Evolutionary conservation across 1,139 yeast species (phyloP).

Genomic region (Protomyces arabidopsidicola): DNA sequence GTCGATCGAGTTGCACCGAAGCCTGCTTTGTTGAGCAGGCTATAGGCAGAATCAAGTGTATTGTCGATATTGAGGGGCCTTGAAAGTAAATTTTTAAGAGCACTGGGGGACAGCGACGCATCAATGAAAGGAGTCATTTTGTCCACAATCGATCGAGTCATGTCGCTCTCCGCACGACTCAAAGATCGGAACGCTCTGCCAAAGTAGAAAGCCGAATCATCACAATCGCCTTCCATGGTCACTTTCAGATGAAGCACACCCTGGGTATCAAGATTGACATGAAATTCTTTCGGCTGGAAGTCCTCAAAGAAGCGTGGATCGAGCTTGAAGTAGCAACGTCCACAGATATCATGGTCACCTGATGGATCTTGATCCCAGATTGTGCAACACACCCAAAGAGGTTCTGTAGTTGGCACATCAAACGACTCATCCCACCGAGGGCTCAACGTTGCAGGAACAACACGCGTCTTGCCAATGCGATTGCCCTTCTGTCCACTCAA

Average conservation of each 20-base stretch:
- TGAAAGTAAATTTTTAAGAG: conserved; percentile 3
- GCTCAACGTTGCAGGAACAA: conserved; percentile 55
- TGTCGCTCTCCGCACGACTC: conserved; percentile 57
- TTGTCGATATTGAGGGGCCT: conserved; percentile 13
- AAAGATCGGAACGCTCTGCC: conserved; percentile 70
- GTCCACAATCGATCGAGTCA: conserved; percentile 61
- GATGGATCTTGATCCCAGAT: conserved; percentile 66
- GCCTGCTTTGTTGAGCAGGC: conserved; percentile 22
- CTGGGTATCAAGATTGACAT: conserved; percentile 61
- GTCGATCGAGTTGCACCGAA: neutral
- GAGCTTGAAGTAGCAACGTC: conserved; percentile 58
- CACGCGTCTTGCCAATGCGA: conserved; percentile 68
- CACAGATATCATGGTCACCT: conserved; percentile 62
- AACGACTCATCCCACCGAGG: conserved; percentile 91
- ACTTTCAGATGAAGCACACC: conserved; percentile 62
- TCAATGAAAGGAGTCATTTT: conserved; percentile 51
- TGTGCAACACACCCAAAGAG: conserved; percentile 50
- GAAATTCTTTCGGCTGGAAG: conserved; percentile 59
- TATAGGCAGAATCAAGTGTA: conserved; percentile 23
- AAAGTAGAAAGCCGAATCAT: conserved; percentile 71
- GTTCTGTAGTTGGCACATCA: conserved; percentile 50
- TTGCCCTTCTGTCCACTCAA: conserved; percentile 58
- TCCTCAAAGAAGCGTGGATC: conserved; percentile 63
- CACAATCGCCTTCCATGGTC: conserved; percentile 71
- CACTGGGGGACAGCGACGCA: conserved; percentile 44